Conservation (phyloP, 108 stramenopile species). For the Parmales sp. region DNA sequence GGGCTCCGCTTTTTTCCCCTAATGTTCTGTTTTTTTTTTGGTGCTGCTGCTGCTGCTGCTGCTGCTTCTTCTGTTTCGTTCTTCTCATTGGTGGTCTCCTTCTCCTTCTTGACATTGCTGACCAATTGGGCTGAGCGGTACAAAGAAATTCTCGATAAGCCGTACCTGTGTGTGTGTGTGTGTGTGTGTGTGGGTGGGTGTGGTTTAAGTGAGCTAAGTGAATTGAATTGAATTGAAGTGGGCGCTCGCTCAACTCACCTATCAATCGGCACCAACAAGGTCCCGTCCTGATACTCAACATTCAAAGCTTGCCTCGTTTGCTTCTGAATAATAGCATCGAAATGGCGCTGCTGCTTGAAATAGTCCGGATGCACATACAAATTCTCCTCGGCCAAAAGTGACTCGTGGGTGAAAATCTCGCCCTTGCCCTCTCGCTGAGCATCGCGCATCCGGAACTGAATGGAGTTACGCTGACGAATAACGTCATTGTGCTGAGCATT, state of each 20-base stretch:
- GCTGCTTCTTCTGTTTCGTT: neutral
- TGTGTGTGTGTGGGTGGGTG: neutral
- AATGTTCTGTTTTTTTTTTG: too few relatives aligned
- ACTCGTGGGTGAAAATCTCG: neutral
- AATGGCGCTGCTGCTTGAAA: too few relatives aligned
- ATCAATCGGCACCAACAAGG: slow-evolving; percentile 73
- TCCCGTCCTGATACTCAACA: slow-evolving; percentile 55
- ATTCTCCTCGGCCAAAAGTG: too few relatives aligned
- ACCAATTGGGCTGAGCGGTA: neutral
- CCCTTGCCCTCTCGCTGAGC: neutral
- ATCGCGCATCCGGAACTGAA: neutral
- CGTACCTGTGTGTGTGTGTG: too few relatives aligned
- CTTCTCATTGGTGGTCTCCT: neutral
- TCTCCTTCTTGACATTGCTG: neutral
- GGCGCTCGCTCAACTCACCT: slow-evolving; percentile 60
- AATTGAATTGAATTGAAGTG: slow-evolving; percentile 30
- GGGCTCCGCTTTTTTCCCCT: too few relatives aligned
- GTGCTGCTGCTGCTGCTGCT: too few relatives aligned
- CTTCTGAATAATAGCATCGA: neutral
- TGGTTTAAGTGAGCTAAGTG: neutral
- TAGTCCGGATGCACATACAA: too few relatives aligned
- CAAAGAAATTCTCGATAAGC: too few relatives aligned
- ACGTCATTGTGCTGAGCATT: neutral
- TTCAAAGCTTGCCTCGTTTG: slow-evolving; percentile 34
- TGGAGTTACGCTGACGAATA: neutral